phyloP scores from a whole-genome alignment of 75 land plant species.

The Picea sitchensis region DNA sequence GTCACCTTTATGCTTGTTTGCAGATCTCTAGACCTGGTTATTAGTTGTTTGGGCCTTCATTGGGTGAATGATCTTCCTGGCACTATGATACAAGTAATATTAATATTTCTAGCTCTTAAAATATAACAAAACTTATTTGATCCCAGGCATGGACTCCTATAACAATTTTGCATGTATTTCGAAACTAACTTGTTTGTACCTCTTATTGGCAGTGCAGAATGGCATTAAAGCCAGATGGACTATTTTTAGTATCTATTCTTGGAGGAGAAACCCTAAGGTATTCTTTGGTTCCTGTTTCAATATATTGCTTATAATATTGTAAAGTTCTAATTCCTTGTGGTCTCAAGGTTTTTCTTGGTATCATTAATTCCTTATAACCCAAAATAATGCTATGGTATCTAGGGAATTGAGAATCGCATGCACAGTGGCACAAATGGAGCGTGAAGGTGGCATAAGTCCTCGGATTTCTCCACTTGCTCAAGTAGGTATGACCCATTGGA shows the following conservation, averaged over 20 bases:
- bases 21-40: constrained; percentile 84
- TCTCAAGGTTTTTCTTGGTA: neutral
- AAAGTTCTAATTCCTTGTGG: neutral
- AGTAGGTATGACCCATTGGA: constrained; percentile 25
- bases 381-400: neutral
- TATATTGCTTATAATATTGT: neutral
- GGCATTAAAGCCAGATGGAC: constrained; percentile 92
- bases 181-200: neutral
- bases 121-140: neutral
- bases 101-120: constrained; percentile 8
- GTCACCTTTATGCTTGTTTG: neutral
- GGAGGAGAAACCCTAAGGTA: constrained; percentile 91
- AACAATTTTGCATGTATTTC: neutral
- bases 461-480: constrained; percentile 89
- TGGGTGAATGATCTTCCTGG: constrained; percentile 99
- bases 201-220: constrained; percentile 62
- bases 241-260: constrained; percentile 85
- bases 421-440: constrained; percentile 87
- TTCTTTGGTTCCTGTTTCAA: neutral
- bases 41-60: constrained; percentile 91
- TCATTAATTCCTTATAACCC: neutral
- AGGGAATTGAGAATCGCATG: constrained; percentile 94
- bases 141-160: neutral
- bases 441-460: constrained; percentile 95
- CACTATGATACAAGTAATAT: constrained; percentile 82